phyloP scores from a whole-genome alignment of 2,329 filamentous ascomycete genomes.

The Diplodia sapinea region DNA sequence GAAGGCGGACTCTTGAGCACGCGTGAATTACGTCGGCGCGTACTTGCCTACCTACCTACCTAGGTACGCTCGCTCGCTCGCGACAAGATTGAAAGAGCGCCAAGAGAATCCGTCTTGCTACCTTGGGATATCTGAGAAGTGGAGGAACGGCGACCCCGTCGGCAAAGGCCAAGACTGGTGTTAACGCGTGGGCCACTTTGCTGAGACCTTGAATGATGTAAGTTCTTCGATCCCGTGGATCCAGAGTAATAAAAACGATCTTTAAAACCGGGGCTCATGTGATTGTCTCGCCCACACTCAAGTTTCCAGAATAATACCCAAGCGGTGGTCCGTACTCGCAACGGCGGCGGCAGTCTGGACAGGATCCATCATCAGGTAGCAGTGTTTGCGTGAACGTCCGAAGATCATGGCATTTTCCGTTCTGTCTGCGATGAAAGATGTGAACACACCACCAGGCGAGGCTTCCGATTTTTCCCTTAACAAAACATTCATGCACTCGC shows the following conservation, averaged over 20 bases:
- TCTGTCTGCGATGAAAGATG: slow-evolving; percentile 28
- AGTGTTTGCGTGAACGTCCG: slow-evolving; percentile 9
- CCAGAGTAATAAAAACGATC: not conserved
- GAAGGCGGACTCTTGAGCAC: not conserved
- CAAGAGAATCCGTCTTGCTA: not conserved
- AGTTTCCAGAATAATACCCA: not conserved
- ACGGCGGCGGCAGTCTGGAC: not conserved
- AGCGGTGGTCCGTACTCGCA: not conserved
- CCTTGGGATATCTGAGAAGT: not conserved
- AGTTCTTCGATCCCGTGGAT: not conserved
- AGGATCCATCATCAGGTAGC: not conserved
- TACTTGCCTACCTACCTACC: not conserved
- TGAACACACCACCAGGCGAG: slow-evolving; percentile 18
- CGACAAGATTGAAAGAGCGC: too few relatives aligned
- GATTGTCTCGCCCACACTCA: not conserved
- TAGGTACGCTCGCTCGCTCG: too few relatives aligned
- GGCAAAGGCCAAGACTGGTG: not conserved
- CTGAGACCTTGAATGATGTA: not conserved
- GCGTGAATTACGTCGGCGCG: not conserved
- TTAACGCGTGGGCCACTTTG: not conserved
- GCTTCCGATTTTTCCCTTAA: not conserved
- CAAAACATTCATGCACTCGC: slow-evolving; percentile 18
- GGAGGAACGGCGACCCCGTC: not conserved
- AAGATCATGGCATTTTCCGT: slow-evolving; percentile 31
- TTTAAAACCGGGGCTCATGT: not conserved